Base-by-base conservation (phyloP, 495 filamentous ascomycete genomes). In the Terfezia boudieri region DNA sequence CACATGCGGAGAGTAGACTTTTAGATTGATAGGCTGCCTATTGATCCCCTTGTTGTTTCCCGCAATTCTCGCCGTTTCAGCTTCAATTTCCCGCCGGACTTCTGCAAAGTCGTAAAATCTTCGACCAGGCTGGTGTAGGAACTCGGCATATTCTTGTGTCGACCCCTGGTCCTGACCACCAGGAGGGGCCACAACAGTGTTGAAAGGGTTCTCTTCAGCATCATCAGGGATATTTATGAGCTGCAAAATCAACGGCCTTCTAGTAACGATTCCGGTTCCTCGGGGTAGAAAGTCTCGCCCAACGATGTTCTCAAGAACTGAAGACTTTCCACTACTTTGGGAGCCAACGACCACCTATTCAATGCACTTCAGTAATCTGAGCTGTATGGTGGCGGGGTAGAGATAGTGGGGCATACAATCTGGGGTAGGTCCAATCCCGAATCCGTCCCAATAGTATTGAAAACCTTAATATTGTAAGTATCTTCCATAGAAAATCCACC, bases 21-120 rank as follows among this genome's bases (percentile, higher is more conserved):
- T 99, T 50, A 99, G 74, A 66, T 99, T 96, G 65, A 99, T 99
- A 49, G 90, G 87, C 66, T 93, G 82, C 54, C 90, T 74, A 64
- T 93, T 99, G 69, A 99, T 99, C 57, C 90, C 90, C 70, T 99
- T 99, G 69, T 99, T 99, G 69, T 74, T 92, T 55, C 90, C 90
- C 43, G 90, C 90, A 64, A 99, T 92, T 58, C 90, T 76, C 11
- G 87, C 78, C 1, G 90, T 99, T 69, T 99, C 90, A 48, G 83
- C 86, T 68, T 99, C 90, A 56, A 99, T 99, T 64, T 99, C 90
- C 59, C 88, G 79, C 69, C 94, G 94, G 58, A 96, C 90, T 59
- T 84, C 78, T 56, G 69, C 71, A 66, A 99, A 99, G 67, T 96
- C 87, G 54, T 86, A 84, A 68, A 94, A 94, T 59, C 82, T 82